Percentiles rank a stretch among this genome's conserved stretches.
Evolutionary conservation across 2,329 filamentous ascomycete species (phyloP).

Genomic region (Stylonectria norvegica): DNA sequence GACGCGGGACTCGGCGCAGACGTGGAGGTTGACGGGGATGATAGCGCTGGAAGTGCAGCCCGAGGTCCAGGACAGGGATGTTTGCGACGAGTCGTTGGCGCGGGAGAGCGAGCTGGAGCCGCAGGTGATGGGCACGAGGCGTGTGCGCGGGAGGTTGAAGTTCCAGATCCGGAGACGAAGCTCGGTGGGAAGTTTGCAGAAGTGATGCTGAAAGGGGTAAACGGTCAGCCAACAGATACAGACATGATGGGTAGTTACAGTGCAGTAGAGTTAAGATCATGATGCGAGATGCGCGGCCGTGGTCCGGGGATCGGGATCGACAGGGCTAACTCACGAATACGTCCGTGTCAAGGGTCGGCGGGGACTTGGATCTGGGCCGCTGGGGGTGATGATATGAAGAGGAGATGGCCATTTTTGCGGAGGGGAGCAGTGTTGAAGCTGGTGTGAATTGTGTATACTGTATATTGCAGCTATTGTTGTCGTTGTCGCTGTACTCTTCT

Average conservation of each 20-base stretch:
- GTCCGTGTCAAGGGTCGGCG: neutral
- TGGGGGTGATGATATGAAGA: no score
- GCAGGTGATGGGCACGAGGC: slow-evolving; percentile 44
- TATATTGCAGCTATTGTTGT: no score
- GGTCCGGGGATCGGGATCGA: no score
- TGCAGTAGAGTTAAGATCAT: neutral
- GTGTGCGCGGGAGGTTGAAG: slow-evolving; percentile 40
- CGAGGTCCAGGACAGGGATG: slow-evolving; percentile 16
- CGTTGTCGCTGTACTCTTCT: no score
- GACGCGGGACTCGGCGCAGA: slow-evolving; percentile 44
- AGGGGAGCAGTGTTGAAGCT: no score
- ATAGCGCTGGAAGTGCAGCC: slow-evolving; percentile 42
- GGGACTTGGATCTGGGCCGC: no score
- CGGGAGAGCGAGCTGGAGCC: slow-evolving; percentile 31
- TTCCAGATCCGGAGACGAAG: slow-evolving; percentile 48
- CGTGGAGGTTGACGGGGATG: slow-evolving; percentile 44
- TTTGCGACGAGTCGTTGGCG: slow-evolving; percentile 3
- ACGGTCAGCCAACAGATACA: no score
- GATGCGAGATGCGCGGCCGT: neutral
- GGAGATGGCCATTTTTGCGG: no score
- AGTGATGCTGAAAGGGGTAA: slow-evolving; percentile 36
- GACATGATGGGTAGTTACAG: no score
- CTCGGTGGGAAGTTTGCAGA: slow-evolving; percentile 43
- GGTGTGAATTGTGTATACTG: no score
- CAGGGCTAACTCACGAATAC: neutral